A percentile compares a stretch with the other conserved stretches of the same genome.
Evolutionary conservation across 257 asterid genomes (phyloP).

Genomic region (Solanum pimpinellifolium): DNA sequence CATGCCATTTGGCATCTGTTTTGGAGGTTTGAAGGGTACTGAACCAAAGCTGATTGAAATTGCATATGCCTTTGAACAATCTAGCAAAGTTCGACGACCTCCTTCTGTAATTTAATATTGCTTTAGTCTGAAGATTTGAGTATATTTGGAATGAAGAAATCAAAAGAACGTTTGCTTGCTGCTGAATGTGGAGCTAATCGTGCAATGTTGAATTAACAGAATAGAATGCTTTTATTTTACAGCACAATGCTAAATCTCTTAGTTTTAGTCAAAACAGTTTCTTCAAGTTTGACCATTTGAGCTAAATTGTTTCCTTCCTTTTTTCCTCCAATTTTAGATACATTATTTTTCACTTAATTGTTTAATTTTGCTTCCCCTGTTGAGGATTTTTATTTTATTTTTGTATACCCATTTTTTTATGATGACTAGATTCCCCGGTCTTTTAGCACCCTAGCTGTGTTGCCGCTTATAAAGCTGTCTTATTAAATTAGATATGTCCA

Average conservation of each 20-base stretch:
- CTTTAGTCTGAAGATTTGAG: neutral
- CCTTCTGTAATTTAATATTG: constrained; percentile 11
- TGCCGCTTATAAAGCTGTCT: neutral
- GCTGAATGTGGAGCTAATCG: neutral
- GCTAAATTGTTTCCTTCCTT: neutral
- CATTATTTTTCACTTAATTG: neutral
- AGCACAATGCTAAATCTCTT: neutral
- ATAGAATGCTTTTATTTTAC: neutral
- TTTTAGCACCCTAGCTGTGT: neutral
- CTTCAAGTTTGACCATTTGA: neutral
- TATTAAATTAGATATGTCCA: neutral
- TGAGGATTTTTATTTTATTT: neutral
- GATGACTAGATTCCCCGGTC: neutral
- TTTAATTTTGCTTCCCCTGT: neutral
- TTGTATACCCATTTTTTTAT: neutral
- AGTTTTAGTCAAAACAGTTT: neutral
- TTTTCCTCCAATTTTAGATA: neutral
- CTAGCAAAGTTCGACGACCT: constrained; percentile 40
- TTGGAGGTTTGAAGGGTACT: constrained; percentile 55
- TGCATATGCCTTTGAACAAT: constrained; percentile 59
- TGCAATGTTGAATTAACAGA: neutral
- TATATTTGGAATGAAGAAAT: neutral
- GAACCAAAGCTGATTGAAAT: constrained; percentile 49
- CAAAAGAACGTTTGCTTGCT: neutral
- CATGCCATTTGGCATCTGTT: constrained; percentile 52